phyloP scores from a whole-genome alignment of 306 rosid species.

The Vachellia pachyceras region DNA sequence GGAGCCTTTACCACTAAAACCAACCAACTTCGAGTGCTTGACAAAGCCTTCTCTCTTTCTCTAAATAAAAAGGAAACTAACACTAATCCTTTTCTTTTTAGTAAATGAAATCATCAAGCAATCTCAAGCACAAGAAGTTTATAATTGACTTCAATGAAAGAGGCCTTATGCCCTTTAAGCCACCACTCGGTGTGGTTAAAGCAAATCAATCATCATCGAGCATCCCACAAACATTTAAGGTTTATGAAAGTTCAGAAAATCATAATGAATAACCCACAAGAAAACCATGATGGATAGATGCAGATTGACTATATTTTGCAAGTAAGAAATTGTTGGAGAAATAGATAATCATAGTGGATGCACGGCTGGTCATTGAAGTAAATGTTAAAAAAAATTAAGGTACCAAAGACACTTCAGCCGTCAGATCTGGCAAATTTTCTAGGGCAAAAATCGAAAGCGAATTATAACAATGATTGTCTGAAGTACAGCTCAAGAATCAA shows the following conservation, averaged over 20 bases:
- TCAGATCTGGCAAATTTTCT: neutral
- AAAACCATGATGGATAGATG: neutral
- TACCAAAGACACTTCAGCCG: neutral
- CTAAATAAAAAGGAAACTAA: neutral
- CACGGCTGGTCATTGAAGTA: neutral
- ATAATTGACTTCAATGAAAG: conserved; percentile 2
- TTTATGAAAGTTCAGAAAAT: neutral
- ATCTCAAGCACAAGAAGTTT: conserved; percentile 1
- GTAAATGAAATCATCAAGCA: neutral
- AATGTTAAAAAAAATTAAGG: neutral
- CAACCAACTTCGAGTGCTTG: neutral
- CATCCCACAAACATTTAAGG: conserved; percentile 9
- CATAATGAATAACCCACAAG: neutral
- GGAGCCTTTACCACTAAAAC: conserved; percentile 25
- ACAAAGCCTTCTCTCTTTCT: neutral
- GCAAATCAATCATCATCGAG: conserved; percentile 77
- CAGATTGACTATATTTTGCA: neutral
- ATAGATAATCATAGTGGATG: neutral
- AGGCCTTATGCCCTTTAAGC: conserved; percentile 24
- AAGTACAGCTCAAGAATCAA: neutral
- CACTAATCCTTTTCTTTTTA: neutral
- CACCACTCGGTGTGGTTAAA: conserved; percentile 80
- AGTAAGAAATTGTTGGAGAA: conserved; percentile 36
- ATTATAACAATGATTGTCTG: neutral
- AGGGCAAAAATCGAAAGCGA: neutral